Evolutionary conservation across 768 basidiomycete species (phyloP).

Genomic region (Royoungia palumana): DNA sequence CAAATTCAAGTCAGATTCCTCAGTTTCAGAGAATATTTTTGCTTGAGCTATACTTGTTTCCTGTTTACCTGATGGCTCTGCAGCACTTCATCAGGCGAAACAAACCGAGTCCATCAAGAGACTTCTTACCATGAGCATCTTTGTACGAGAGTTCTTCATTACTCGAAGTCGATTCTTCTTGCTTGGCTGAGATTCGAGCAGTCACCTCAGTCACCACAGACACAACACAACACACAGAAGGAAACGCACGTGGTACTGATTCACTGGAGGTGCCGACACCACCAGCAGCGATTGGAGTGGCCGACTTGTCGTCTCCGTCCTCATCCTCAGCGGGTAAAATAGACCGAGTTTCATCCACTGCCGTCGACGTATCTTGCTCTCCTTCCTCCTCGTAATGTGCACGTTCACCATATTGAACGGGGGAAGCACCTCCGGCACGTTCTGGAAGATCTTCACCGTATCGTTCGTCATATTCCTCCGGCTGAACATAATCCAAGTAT

Average conservation of each 20-base stretch:
- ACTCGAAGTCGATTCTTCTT: background rate
- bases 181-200: constrained; percentile 5
- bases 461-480: constrained; percentile 35
- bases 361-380: constrained; percentile 17
- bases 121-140: constrained; percentile 10
- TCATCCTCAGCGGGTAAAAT: constrained; percentile 11
- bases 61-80: constrained; percentile 9
- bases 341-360: constrained; percentile 16
- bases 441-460: constrained; percentile 36
- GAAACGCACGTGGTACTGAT: constrained; percentile 9
- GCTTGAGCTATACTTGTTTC: constrained; percentile 6
- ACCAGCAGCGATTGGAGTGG: constrained; percentile 13
- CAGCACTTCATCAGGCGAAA: constrained; percentile 3
- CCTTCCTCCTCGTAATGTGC: constrained; percentile 24
- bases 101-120: background rate
- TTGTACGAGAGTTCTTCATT: constrained; percentile 3
- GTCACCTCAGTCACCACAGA: background rate
- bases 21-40: constrained; percentile 13
- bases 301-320: constrained; percentile 10
- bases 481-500: constrained; percentile 31
- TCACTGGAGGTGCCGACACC: background rate
- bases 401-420: constrained; percentile 16
- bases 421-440: constrained; percentile 16
- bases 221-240: background rate
- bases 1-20: constrained; percentile 30